Base-by-base conservation (phyloP, 2,329 filamentous ascomycete species). In the Claviceps humidiphila region DNA sequence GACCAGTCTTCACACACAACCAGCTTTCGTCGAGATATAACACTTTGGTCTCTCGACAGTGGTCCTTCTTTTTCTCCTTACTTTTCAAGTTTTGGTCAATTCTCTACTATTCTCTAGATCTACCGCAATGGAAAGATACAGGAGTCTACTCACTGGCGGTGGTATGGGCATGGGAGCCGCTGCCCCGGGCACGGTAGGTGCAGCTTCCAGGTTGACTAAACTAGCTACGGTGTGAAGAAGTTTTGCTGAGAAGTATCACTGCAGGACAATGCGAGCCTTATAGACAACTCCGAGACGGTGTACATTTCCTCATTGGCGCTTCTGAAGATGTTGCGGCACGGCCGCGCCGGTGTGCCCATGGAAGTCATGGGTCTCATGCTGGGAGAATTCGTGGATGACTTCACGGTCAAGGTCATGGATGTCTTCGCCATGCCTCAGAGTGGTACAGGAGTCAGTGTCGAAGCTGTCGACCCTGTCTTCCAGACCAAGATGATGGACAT, bases 401-500 rank as follows among this genome's bases (percentile, higher is more conserved):
- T 96, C 72, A 98, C 93, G 54, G 93, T 98, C 57, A 85, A 91
- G 60, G 93, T 98, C 14, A 91, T 97, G 59, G 93, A 98, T 71
- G 93, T 98, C 30, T 98, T 98, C 71, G 93, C 93, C 55, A 98
- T 98, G 93, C 93, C 93, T 20, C 93, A 98, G 68, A 96, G 90
- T 61, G 93, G 93, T 72, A 98, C 93, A 1, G 93, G 93, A 60
- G 93, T 98, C 61, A 95, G 89, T 71, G 93, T 98, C 63, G 93
- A 98, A 72, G 94, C 93, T 50, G 93, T 98, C 57, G 93, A 98
- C 67, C 89, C 90, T 9, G 93, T 98, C 38, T 98, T 98, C 71
- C 93, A 98, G 74, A 96, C 89, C 64, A 98, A 96, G 78, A 98
- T 98, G 93, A 98, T 98, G 93, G 93, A 98, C 68, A 97, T 98